A percentile compares a stretch with the other conserved stretches of the same genome.
Evolutionary conservation across 768 basidiomycete genomes (phyloP).

Genomic region (Mycena amicta): DNA sequence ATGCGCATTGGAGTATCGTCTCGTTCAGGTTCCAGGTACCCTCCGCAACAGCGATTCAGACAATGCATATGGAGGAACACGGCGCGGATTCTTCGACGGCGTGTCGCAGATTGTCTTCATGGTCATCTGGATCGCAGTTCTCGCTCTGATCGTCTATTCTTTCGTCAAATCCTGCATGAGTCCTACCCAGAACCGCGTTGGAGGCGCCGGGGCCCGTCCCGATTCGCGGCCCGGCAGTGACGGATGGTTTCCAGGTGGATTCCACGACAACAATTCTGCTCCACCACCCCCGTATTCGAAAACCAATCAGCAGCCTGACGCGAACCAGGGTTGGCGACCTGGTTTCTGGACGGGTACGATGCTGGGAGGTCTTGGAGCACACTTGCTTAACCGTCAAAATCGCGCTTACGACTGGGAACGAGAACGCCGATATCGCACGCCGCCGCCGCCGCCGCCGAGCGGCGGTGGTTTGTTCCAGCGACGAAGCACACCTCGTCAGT

Average conservation of each 20-base stretch:
- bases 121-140: slow-evolving; percentile 55
- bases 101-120: slow-evolving; percentile 52
- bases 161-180: slow-evolving; percentile 59
- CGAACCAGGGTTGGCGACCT: slow-evolving; percentile 40
- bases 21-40: slow-evolving; percentile 66
- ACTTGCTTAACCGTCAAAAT: slow-evolving; percentile 41
- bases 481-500: slow-evolving; percentile 26
- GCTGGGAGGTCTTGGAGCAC: slow-evolving; percentile 69
- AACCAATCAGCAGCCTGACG: slow-evolving; percentile 17
- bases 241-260: slow-evolving; percentile 58
- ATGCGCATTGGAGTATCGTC: slow-evolving; percentile 82
- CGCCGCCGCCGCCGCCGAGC: too few species aligned
- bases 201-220: slow-evolving; percentile 30
- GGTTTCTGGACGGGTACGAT: slow-evolving; percentile 89
- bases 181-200: slow-evolving; percentile 30
- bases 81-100: background rate
- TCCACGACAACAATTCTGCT: slow-evolving; percentile 42
- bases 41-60: slow-evolving; percentile 37
- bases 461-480: slow-evolving; percentile 31
- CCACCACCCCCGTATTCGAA: slow-evolving; percentile 64
- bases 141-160: slow-evolving; percentile 57
- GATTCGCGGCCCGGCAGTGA: slow-evolving; percentile 39
- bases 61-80: slow-evolving; percentile 28
- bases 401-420: slow-evolving; percentile 65
- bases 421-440: slow-evolving; percentile 30